Conservation (phyloP, 1,139 yeast genomes). For the Yamadazyma atlantica region DNA sequence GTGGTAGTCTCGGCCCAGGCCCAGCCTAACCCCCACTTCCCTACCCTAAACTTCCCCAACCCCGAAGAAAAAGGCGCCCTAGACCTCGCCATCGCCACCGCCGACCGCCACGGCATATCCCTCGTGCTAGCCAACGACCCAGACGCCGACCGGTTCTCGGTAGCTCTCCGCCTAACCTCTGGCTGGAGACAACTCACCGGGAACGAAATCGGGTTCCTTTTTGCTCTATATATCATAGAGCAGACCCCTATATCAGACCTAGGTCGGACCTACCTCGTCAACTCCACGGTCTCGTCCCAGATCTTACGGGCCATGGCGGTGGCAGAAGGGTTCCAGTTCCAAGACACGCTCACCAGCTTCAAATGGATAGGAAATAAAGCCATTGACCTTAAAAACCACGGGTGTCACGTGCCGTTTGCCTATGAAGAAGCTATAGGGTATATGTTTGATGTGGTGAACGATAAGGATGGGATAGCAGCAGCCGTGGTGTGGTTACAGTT, state of each 20-base stretch:
- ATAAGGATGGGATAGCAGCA: conserved; percentile 92
- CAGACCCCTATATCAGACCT: conserved; percentile 29
- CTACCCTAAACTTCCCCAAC: conserved; percentile 87
- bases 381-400: conserved; percentile 62
- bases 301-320: conserved; percentile 71
- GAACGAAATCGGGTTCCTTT: conserved; percentile 83
- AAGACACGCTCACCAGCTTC: conserved; percentile 90
- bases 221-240: conserved; percentile 65
- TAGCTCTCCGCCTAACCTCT: conserved; percentile 54
- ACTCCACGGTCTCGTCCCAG: conserved; percentile 91
- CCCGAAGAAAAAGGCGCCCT: conserved; percentile 96
- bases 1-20: conserved; percentile 57
- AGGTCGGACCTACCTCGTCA: conserved; percentile 58
- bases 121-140: conserved; percentile 91
- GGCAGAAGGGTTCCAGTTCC: conserved; percentile 57
- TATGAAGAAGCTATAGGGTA: conserved; percentile 96
- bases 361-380: conserved; percentile 97
- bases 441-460: conserved; percentile 85
- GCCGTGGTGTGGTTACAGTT: conserved; percentile 76
- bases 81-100: conserved; percentile 62
- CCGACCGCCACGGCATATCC: conserved; percentile 42
- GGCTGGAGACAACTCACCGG: conserved; percentile 84
- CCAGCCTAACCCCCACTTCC: conserved; percentile 78
- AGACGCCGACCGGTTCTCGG: conserved; percentile 91
- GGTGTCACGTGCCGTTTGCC: conserved; percentile 78